A percentile compares a stretch with the other conserved stretches of the same genome.
Evolutionary conservation across 371 early-diverging fungal genomes (phyloP).

Genomic region (Sporodiniella umbellata): DNA sequence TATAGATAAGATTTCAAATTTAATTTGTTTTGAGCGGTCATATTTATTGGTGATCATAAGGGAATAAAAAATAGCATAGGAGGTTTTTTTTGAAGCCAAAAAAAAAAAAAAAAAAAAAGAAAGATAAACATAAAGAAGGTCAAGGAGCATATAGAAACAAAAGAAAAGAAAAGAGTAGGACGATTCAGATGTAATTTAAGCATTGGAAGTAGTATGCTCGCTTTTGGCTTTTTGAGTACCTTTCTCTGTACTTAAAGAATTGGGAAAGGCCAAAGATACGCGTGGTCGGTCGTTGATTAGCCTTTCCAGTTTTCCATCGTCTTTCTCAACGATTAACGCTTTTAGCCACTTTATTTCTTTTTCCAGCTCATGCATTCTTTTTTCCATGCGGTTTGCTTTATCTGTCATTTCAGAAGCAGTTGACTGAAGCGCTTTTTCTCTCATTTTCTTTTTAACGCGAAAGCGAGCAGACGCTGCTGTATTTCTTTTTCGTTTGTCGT

Average conservation of each 20-base stretch:
- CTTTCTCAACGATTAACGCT: constrained; percentile 79
- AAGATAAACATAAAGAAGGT: too few relatives aligned
- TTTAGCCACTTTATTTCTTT: constrained; percentile 90
- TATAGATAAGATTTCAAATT: too few relatives aligned
- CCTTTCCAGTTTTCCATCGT: constrained; percentile 27
- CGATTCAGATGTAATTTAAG: too few relatives aligned
- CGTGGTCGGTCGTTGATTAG: constrained; percentile 24
- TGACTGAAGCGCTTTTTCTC: constrained; percentile 79
- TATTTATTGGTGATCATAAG: too few relatives aligned
- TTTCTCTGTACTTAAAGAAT: background rate
- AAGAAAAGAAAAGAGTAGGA: too few relatives aligned
- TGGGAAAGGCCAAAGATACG: constrained; percentile 6
- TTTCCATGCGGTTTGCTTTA: constrained; percentile 70
- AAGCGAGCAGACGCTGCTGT: constrained; percentile 93
- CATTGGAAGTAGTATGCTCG: too few relatives aligned
- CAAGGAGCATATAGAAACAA: too few relatives aligned
- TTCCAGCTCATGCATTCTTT: constrained; percentile 75
- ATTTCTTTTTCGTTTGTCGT: constrained; percentile 88
- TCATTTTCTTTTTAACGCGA: constrained; percentile 85
- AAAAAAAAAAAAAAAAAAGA: too few relatives aligned
- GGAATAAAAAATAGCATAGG: too few relatives aligned
- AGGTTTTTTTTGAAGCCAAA: too few relatives aligned
- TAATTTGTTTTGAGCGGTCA: too few relatives aligned
- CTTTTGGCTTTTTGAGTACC: too few relatives aligned
- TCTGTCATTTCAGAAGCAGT: constrained; percentile 81